Base-by-base conservation (phyloP, 2,329 filamentous ascomycete species). In the Sporothrix variecibatus region DNA sequence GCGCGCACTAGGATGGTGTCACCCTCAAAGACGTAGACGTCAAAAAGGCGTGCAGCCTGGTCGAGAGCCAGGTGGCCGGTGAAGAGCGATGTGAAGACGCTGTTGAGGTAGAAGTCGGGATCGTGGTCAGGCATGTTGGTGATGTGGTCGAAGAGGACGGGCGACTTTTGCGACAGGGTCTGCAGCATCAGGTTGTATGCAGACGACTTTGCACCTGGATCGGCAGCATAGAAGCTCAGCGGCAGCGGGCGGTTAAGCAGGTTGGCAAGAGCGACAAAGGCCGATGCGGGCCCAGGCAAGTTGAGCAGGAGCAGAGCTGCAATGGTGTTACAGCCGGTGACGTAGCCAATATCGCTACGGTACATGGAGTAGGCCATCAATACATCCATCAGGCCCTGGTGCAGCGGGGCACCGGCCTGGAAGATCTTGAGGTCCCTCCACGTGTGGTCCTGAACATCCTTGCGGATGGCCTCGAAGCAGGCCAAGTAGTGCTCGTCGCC, bases 281-380 rank as follows among this genome's bases (percentile, higher is more conserved):
- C 86, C 20, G 89, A 85, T 0, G 88, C 85, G 0, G 91, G 84
- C 26, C 86, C 86, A 1, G 90, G 86, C 51, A 94, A 87, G 80
- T 94, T 93, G 68, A 95, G 87, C 1, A 95, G 86, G 1, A 94
- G 86, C 20, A 94, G 84, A 0, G 91, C 93, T 1, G 93, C 92
- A 76, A 93, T 90, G 28, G 91, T 91, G 90, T 94, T 93, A 77
- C 91, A 93, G 72, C 93, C 92, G 76, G 87, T 86, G 74, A 93
- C 87, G 79, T 94, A 94, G 76, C 93, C 92, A 78, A 95, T 92
- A 80, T 96, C 93, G 77, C 90, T 92, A 75, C 93, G 88, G 82
- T 96, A 96, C 88, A 94, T 92, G 72, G 91, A 87, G 81, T 95
- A 95, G 7, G 93, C 94, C 78, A 90, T 90, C 75, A 95, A 85